A percentile compares a stretch with the other conserved stretches of the same genome.
phyloP scores from a whole-genome alignment of 2,329 filamentous ascomycete genomes.

The Microsporum canis region DNA sequence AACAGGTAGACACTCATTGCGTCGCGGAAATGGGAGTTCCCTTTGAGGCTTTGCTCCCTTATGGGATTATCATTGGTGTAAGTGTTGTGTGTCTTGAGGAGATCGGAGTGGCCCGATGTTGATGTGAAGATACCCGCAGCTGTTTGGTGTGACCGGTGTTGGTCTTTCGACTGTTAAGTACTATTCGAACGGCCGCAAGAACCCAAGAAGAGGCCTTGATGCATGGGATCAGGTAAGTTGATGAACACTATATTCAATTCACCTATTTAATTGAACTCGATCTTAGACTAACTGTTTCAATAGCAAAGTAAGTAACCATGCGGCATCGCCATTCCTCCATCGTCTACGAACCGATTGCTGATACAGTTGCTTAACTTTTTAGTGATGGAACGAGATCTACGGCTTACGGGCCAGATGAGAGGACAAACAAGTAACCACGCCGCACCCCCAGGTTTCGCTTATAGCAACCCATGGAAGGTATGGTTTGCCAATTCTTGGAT shows the following conservation, averaged over 20 bases:
- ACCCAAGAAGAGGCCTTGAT: constrained; percentile 48
- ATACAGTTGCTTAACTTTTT: not conserved
- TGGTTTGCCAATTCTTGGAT: constrained; percentile 14
- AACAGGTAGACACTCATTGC: not conserved
- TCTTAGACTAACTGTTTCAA: constrained; percentile 10
- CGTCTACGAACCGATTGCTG: constrained; percentile 1
- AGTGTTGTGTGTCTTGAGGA: constrained; percentile 19
- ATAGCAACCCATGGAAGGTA: constrained; percentile 59
- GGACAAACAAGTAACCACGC: constrained; percentile 50
- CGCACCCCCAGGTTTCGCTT: constrained; percentile 52
- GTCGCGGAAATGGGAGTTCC: constrained; percentile 47
- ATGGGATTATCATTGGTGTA: constrained; percentile 53
- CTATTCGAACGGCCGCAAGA: constrained; percentile 54
- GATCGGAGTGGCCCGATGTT: constrained; percentile 11
- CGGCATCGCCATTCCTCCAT: not conserved
- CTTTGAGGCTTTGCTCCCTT: constrained; percentile 54
- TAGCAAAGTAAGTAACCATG: constrained; percentile 43
- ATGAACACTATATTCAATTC: not conserved
- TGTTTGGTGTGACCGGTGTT: constrained; percentile 50
- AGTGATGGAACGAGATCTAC: constrained; percentile 58
- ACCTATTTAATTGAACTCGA: not conserved
- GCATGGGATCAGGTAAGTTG: constrained; percentile 52
- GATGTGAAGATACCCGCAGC: constrained; percentile 31
- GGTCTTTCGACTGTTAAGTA: constrained; percentile 47
- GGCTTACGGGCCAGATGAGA: constrained; percentile 50